These are phyloP conservation scores for Talaromyces pinophilus DNA, from an alignment of 2,329 filamentous ascomycete genomes.

Conservation along the genomic window DNA sequence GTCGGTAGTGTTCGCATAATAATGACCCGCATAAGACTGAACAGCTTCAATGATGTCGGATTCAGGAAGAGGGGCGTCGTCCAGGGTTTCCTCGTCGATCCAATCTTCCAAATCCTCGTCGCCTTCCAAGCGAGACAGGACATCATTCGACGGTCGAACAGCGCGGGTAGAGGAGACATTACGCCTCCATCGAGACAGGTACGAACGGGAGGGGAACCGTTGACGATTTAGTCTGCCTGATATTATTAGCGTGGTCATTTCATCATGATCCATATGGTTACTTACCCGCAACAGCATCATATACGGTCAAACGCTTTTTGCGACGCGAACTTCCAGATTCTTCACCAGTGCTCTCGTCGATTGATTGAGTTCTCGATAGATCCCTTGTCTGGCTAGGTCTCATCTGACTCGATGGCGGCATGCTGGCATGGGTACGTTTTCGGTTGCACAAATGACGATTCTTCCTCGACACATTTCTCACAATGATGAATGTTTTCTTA, in stretches of 20 bases:
- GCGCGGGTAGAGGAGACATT: conserved; percentile 38
- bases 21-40: conserved; percentile 60
- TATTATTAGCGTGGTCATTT: conserved; percentile 24
- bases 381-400: conserved; percentile 23
- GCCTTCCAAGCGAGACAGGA: conserved; percentile 60
- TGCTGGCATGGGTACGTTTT: too few relatives aligned
- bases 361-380: conserved; percentile 16
- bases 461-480: not conserved
- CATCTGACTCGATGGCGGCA: too few relatives aligned
- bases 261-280: not conserved
- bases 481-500: conserved; percentile 21
- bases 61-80: conserved; percentile 49
- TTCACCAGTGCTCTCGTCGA: not conserved
- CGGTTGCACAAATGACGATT: too few relatives aligned
- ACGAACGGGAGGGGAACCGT: not conserved
- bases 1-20: conserved; percentile 47
- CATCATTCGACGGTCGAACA: conserved; percentile 58
- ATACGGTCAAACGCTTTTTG: conserved; percentile 51
- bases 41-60: conserved; percentile 60
- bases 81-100: conserved; percentile 50
- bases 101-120: conserved; percentile 54
- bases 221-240: conserved; percentile 42
- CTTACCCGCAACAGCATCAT: conserved; percentile 61
- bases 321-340: conserved; percentile 16
- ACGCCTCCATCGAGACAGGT: conserved; percentile 35